Percentiles rank a stretch among this genome's conserved stretches.
Conservation (phyloP, 768 basidiomycete genomes). For the Auricularia sp. region DNA sequence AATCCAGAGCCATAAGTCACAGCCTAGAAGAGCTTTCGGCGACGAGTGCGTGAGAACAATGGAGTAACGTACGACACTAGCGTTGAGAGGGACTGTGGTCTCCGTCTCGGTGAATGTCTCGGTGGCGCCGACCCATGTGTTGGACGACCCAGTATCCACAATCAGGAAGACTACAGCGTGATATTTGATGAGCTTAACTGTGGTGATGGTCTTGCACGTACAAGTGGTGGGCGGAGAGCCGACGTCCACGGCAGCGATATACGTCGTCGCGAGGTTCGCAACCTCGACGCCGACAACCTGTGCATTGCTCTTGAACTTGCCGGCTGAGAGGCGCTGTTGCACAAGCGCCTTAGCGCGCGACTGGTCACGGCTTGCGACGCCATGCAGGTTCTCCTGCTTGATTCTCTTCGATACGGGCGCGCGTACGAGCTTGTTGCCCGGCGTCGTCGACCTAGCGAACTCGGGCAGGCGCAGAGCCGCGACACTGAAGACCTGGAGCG, state of each 20-base stretch:
- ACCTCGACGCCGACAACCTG: neutral
- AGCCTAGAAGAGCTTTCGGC: conserved; percentile 10
- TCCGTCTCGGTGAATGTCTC: conserved; percentile 33
- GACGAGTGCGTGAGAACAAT: conserved; percentile 20
- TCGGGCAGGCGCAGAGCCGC: conserved; percentile 21
- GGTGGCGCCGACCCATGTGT: conserved; percentile 49
- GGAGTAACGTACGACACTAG: conserved; percentile 19
- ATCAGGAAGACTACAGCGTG: conserved; percentile 1
- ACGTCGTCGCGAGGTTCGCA: conserved; percentile 22
- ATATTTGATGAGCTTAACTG: too few relatives aligned
- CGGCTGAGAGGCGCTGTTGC: neutral
- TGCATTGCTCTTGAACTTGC: neutral
- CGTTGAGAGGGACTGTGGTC: conserved; percentile 31
- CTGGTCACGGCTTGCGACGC: neutral
- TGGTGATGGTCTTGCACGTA: neutral
- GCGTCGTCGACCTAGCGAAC: conserved; percentile 3
- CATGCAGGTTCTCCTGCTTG: neutral
- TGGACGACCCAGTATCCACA: conserved; percentile 27
- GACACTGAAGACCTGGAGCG: neutral
- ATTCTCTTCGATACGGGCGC: too few relatives aligned
- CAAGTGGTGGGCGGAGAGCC: conserved; percentile 40
- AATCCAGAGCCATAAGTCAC: conserved; percentile 6
- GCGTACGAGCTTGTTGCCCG: neutral
- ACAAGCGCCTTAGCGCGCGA: neutral
- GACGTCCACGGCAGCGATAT: conserved; percentile 41